phyloP scores from a whole-genome alignment of 805 yeast species.

The Candida nemodendra region DNA sequence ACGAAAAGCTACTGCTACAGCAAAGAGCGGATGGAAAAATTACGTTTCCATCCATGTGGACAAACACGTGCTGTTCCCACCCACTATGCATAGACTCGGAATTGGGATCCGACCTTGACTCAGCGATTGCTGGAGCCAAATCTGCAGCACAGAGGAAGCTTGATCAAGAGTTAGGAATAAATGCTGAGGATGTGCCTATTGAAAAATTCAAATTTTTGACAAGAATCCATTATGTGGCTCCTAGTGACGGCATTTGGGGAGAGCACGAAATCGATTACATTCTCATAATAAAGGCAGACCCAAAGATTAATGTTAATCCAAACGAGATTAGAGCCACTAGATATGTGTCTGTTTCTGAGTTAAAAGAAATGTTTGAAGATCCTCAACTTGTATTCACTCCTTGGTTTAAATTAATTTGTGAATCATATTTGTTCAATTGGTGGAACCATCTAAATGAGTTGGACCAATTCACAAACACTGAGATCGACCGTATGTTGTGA shows the following conservation, averaged over 20 bases:
- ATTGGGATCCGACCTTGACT: constrained; percentile 59
- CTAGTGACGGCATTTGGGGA: constrained; percentile 82
- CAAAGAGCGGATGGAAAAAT: constrained; percentile 96
- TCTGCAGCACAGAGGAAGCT: constrained; percentile 90
- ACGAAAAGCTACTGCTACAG: constrained; percentile 77
- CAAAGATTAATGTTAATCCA: constrained; percentile 51
- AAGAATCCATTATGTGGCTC: constrained; percentile 92
- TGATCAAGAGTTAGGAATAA: constrained; percentile 89
- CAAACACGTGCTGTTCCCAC: constrained; percentile 98
- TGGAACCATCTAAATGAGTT: constrained; percentile 75
- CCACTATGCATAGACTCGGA: constrained; percentile 85
- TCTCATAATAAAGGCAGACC: constrained; percentile 63
- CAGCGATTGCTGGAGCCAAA: constrained; percentile 75
- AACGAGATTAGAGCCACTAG: constrained; percentile 84
- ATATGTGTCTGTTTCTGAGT: constrained; percentile 68
- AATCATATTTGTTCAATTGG: constrained; percentile 88
- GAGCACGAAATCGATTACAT: constrained; percentile 98
- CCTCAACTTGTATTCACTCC: constrained; percentile 75
- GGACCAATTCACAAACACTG: constrained; percentile 45
- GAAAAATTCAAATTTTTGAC: constrained; percentile 80
- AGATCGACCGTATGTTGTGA: constrained; percentile 49
- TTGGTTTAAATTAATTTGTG: constrained; percentile 96
- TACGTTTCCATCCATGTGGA: constrained; percentile 97
- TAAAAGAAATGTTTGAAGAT: constrained; percentile 76
- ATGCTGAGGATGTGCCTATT: constrained; percentile 52